Evolutionary conservation across 2,329 filamentous ascomycete species (phyloP).

Genomic region (Tolypocladium endophyticum): DNA sequence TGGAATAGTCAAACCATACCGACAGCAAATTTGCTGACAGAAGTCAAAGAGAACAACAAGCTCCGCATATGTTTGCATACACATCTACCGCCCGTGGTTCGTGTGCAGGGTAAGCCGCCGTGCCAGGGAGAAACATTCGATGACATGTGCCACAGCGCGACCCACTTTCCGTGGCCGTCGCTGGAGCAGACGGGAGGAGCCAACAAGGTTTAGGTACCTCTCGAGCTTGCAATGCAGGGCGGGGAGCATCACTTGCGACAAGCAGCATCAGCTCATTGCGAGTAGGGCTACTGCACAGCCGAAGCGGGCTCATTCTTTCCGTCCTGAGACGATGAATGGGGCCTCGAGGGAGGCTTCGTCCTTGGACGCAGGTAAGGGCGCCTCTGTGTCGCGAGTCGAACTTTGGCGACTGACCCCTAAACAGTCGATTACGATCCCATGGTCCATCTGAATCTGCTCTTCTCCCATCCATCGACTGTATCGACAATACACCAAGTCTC

Average conservation of each 20-base stretch:
- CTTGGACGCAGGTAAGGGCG: constrained; percentile 32
- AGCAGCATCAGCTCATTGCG: not conserved
- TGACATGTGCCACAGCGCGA: not conserved
- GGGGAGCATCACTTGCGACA: not conserved
- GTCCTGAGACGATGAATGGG: constrained; percentile 27
- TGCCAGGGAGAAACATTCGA: not conserved
- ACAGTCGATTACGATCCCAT: constrained; percentile 79
- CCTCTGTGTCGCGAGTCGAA: not conserved
- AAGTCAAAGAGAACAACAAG: not conserved
- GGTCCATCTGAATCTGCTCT: constrained; percentile 85
- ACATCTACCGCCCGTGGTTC: not conserved
- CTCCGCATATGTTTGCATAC: not conserved
- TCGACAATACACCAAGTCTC: constrained; percentile 66
- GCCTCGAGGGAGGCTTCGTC: constrained; percentile 23
- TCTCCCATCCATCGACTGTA: constrained; percentile 79
- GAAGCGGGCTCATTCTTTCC: not conserved
- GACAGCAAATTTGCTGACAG: not conserved
- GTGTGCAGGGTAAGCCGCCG: not conserved
- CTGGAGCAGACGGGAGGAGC: not conserved
- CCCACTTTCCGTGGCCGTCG: not conserved
- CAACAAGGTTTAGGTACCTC: not conserved
- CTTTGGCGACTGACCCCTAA: constrained; percentile 9
- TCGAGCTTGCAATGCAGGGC: not conserved
- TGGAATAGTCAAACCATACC: no score
- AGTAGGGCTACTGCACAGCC: not conserved